A percentile compares a stretch with the other conserved stretches of the same genome.
These are phyloP conservation scores for Serendipita indica DNA, from an alignment of 768 basidiomycete genomes.

Conservation along the genomic window DNA sequence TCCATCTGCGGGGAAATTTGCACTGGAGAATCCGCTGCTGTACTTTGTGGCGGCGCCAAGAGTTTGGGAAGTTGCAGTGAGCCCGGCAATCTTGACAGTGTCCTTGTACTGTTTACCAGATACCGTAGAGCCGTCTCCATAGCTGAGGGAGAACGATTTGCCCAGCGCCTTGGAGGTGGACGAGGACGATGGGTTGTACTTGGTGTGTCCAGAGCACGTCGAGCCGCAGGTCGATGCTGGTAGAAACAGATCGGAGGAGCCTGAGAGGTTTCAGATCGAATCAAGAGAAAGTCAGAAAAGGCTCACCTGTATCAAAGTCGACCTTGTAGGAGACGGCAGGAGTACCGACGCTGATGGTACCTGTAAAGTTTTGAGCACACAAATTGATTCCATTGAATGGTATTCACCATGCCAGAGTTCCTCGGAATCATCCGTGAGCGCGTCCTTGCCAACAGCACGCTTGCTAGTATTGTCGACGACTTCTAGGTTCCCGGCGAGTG, in stretches of 20 bases:
- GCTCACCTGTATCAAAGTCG: conserved; percentile 10
- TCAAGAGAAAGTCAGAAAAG: too few relatives aligned
- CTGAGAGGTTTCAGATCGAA: too few relatives aligned
- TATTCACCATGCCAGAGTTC: not conserved
- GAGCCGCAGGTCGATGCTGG: conserved; percentile 8
- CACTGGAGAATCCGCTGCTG: conserved; percentile 1
- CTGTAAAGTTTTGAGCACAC: not conserved
- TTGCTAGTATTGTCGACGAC: not conserved
- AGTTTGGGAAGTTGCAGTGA: conserved; percentile 13
- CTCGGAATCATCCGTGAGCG: conserved; percentile 1
- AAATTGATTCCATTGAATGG: not conserved
- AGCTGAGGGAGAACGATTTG: conserved; percentile 29
- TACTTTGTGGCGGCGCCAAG: not conserved
- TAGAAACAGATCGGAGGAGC: conserved; percentile 2
- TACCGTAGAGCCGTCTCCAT: conserved; percentile 36
- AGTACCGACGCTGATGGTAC: not conserved
- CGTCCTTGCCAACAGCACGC: conserved; percentile 8
- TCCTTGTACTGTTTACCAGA: conserved; percentile 30
- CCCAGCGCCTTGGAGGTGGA: conserved; percentile 20
- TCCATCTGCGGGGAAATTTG: conserved; percentile 16
- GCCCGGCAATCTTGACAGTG: conserved; percentile 24
- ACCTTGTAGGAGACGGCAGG: not conserved
- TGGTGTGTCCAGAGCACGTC: conserved; percentile 23
- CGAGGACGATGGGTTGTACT: conserved; percentile 25
- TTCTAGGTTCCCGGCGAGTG: not conserved